These are phyloP conservation scores for Starmera dryadoides DNA, from an alignment of 805 yeast species.

Conservation along the genomic window DNA sequence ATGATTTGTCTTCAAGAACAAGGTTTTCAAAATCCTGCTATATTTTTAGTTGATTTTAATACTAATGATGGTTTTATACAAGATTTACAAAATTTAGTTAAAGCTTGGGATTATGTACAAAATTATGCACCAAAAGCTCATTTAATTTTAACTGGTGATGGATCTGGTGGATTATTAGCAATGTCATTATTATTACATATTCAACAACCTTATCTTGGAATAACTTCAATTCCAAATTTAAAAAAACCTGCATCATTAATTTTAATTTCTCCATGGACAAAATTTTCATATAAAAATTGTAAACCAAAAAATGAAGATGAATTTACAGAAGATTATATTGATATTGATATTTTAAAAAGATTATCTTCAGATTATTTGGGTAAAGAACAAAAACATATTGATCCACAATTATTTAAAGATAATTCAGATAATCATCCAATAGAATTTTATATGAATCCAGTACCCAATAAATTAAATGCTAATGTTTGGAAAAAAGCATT, in stretches of 20 bases:
- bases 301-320: background rate
- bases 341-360: background rate
- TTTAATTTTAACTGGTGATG: conserved; percentile 35
- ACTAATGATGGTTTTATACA: conserved; percentile 13
- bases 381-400: background rate
- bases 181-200: conserved; percentile 30
- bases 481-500: conserved; percentile 33
- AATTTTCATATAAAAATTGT: conserved; percentile 3
- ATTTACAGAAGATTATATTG: background rate
- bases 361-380: background rate
- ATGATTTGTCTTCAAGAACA: conserved; percentile 35
- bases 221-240: background rate
- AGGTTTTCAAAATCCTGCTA: conserved; percentile 42
- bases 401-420: too few relatives aligned
- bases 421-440: background rate
- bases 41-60: conserved; percentile 29
- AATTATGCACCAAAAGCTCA: conserved; percentile 19
- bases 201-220: conserved; percentile 21
- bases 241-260: conserved; percentile 24
- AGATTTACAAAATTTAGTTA: conserved; percentile 20
- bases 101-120: conserved; percentile 26
- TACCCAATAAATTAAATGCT: conserved; percentile 17
- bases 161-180: conserved; percentile 39
- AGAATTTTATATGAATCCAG: conserved; percentile 21
- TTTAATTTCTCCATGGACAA: conserved; percentile 25